Evolutionary conservation across 345 rosid genomes (phyloP).

Genomic region (Gossypium mustelinum): DNA sequence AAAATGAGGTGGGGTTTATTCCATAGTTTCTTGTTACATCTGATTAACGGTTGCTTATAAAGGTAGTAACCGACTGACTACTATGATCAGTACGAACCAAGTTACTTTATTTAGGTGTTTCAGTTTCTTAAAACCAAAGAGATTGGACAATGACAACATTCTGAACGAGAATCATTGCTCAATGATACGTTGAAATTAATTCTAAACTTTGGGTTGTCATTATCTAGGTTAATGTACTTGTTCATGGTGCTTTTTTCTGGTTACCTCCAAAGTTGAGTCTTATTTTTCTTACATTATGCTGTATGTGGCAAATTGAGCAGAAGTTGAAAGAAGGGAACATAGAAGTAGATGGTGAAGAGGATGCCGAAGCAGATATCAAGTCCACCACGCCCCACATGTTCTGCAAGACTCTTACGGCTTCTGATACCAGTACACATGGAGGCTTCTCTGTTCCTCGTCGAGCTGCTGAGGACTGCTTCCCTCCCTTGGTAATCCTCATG

Average conservation of each 20-base stretch:
- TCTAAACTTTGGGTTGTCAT: not conserved
- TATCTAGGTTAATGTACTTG: not conserved
- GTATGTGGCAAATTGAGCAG: conserved; percentile 44
- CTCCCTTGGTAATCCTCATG: conserved; percentile 66
- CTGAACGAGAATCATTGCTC: not conserved
- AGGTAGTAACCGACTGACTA: not conserved
- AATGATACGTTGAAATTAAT: not conserved
- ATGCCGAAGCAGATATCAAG: conserved; percentile 51
- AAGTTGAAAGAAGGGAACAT: conserved; percentile 44
- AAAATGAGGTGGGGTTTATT: conserved; percentile 57
- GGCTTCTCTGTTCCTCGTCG: conserved; percentile 99
- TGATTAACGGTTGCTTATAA: not conserved
- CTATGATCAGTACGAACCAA: not conserved
- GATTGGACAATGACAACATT: conserved; percentile 3
- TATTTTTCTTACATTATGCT: not conserved
- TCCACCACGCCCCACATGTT: conserved; percentile 91
- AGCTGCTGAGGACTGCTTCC: conserved; percentile 99
- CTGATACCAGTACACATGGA: conserved; percentile 99
- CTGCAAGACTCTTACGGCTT: conserved; percentile 98
- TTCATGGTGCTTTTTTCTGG: not conserved
- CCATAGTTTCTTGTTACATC: conserved; percentile 10
- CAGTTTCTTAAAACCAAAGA: not conserved
- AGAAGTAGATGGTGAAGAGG: conserved; percentile 60
- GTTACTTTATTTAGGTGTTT: not conserved
- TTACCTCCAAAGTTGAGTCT: not conserved